Base-by-base conservation (phyloP, 192 early-diverging fungal genomes). In the Coemansia sp. region DNA sequence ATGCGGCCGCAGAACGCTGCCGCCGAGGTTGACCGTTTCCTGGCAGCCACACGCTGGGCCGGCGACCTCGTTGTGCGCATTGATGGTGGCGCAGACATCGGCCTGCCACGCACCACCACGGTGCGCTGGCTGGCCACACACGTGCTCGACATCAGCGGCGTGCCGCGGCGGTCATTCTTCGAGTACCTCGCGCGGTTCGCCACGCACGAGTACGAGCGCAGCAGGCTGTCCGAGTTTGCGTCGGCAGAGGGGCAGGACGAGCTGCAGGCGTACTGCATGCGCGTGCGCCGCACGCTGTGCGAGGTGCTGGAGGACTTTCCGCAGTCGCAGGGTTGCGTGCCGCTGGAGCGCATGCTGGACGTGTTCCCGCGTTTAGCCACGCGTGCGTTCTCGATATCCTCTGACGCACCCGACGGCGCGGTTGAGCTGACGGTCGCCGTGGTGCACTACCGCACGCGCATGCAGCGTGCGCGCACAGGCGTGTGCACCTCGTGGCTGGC, bases 81-180 rank as follows among this genome's bases (percentile, higher is more conserved):
- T n/a, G n/a, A n/a, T n/a, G n/a, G n/a, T n/a, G n/a, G 45, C 2
- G 17, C 34, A 2, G 53, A 56, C 7, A 57, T 9, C 43, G 24
- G 27, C 47, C 19, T 69, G 8, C 70, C 60, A 2, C 15, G 21
- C 2, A 14, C 30, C 39, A 67, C 68, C 2, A 94, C 93, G 3
- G 68, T 96, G 43, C 84, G 93, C 3, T 78, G 81, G 39, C 81
- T 96, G n/a, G 82, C 93, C 53, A 79, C 82, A 13, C 56, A 84
- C 45, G 74, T 91, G 59, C 70, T 99, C 57, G 94, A 96, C 72
- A 84, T 96, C 17, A 92, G 85, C 62, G 88, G 87, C 4, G 86
- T 88, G 0, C 96, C 96, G 10, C 77, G 89, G 18, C 77, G 93
- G 40, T 93, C 91, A 30, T 96, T 98, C 80, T 96, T 98, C 57